Evolutionary conservation across 2,329 filamentous ascomycete genomes (phyloP).

Genomic region (Neopestalotiopsis rosae): DNA sequence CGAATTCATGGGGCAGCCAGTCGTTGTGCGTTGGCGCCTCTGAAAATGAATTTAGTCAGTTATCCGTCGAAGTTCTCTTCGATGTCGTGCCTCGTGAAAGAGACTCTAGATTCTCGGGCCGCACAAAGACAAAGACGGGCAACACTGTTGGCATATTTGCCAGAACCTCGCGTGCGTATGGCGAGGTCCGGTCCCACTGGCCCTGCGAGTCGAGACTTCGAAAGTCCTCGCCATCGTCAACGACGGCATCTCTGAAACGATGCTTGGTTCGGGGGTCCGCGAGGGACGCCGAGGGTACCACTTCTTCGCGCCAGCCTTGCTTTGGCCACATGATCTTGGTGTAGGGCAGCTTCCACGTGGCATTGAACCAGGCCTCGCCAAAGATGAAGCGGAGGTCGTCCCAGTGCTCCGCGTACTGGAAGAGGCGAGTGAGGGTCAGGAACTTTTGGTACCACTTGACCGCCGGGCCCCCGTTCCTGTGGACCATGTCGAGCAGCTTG

Average conservation of each 20-base stretch:
- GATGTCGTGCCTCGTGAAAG: background rate
- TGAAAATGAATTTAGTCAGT: background rate
- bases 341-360: slow-evolving; percentile 4
- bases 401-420: background rate
- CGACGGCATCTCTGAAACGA: background rate
- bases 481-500: background rate
- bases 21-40: background rate
- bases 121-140: slow-evolving; percentile 10
- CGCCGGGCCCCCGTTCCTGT: background rate
- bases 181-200: background rate
- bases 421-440: background rate
- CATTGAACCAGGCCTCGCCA: slow-evolving; percentile 2
- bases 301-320: background rate
- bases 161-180: background rate
- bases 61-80: background rate
- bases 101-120: background rate
- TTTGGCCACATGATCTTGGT: background rate
- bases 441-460: background rate
- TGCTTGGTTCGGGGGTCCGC: background rate
- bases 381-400: background rate
- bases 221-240: background rate
- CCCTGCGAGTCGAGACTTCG: background rate
- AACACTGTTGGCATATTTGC: background rate
- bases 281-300: background rate
- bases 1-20: too few relatives aligned